These are phyloP conservation scores for Boletus subparvulus DNA, from an alignment of 768 basidiomycete genomes.

Conservation along the genomic window DNA sequence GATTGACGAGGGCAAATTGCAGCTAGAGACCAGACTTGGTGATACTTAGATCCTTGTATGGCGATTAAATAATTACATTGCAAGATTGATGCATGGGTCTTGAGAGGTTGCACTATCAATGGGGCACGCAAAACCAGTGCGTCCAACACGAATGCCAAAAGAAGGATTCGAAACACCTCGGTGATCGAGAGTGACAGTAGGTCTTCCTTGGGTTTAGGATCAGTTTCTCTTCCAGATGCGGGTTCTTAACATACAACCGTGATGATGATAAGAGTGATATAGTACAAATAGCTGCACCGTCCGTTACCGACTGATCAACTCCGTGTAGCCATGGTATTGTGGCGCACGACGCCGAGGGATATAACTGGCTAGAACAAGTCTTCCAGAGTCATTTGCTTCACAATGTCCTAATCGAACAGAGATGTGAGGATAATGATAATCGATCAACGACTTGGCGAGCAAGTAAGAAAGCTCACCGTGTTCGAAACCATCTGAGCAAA, in stretches of 20 bases:
- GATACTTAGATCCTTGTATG: neutral
- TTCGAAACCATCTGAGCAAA: slow-evolving; percentile 96
- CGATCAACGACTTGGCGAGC: neutral
- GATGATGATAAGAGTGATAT: slow-evolving; percentile 16
- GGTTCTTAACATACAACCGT: slow-evolving; percentile 19
- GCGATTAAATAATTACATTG: neutral
- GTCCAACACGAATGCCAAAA: neutral
- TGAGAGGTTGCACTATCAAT: neutral
- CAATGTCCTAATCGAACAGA: slow-evolving; percentile 70
- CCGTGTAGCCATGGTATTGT: slow-evolving; percentile 21
- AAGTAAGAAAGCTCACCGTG: slow-evolving; percentile 56
- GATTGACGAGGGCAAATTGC: neutral
- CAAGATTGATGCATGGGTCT: neutral
- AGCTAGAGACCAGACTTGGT: neutral
- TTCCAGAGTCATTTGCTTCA: slow-evolving; percentile 98
- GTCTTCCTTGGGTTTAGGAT: slow-evolving; percentile 2
- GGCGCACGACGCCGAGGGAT: slow-evolving; percentile 19
- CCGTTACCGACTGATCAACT: slow-evolving; percentile 7
- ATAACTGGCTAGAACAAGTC: slow-evolving; percentile 66
- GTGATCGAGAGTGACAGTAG: neutral
- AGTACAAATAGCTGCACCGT: slow-evolving; percentile 23
- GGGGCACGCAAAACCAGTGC: neutral
- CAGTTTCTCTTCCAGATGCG: slow-evolving; percentile 3
- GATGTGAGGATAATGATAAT: slow-evolving; percentile 7
- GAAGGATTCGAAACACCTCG: neutral